These are phyloP conservation scores for Phytophthora sansomeana DNA, from an alignment of 352 stramenopile genomes.

Conservation along the genomic window DNA sequence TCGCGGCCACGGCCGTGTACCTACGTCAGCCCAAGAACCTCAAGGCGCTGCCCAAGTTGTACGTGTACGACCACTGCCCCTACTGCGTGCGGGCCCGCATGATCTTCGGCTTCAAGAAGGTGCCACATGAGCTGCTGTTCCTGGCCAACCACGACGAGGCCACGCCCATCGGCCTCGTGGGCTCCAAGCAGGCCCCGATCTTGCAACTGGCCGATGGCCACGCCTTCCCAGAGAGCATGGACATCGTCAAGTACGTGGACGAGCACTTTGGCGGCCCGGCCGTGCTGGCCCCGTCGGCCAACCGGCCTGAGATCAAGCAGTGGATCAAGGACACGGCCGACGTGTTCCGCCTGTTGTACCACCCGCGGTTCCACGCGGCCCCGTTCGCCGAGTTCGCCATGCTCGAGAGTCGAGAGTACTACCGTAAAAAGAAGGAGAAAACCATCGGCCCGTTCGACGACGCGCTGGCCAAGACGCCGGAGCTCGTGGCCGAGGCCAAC, in stretches of 20 bases:
- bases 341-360: constrained; percentile 46
- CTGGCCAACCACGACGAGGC: constrained; percentile 65
- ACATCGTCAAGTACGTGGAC: constrained; percentile 75
- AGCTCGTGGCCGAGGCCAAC: constrained; percentile 56
- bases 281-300: constrained; percentile 41
- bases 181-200: constrained; percentile 63
- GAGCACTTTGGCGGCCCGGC: constrained; percentile 48
- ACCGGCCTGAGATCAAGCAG: constrained; percentile 49
- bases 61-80: constrained; percentile 69
- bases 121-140: constrained; percentile 50
- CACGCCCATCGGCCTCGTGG: constrained; percentile 57
- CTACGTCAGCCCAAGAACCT: constrained; percentile 15
- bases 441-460: constrained; percentile 47
- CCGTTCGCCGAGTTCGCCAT: constrained; percentile 63
- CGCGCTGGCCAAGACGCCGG: constrained; percentile 48
- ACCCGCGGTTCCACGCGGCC: constrained; percentile 51
- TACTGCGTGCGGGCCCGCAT: constrained; percentile 62
- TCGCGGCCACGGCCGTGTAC: constrained; percentile 23
- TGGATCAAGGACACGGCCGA: constrained; percentile 53
- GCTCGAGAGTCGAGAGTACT: constrained; percentile 59
- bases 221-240: constrained; percentile 62
- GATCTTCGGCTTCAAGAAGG: constrained; percentile 64
- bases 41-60: constrained; percentile 47
- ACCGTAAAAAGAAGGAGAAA: constrained; percentile 60
- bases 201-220: constrained; percentile 50